Base-by-base conservation (phyloP, 176 grass and related monocot genomes). In the Carex parvula region DNA sequence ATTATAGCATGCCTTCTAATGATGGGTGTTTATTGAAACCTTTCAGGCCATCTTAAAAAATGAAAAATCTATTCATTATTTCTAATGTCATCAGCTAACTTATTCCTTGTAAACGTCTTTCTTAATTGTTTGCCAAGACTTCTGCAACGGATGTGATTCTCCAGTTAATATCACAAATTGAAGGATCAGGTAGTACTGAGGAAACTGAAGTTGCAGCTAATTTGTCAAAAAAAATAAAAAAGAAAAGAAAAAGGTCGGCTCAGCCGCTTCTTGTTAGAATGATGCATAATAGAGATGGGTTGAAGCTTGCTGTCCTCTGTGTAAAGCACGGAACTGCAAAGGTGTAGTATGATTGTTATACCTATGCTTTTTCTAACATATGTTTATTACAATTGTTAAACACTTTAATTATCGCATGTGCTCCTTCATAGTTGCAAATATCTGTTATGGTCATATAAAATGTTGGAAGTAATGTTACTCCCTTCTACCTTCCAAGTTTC, bases 181-280 rank as follows among this genome's bases (percentile, higher is more conserved):
- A 91, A 93, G 91, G 91, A 75, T 86, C 91, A 88, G 70, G 87
- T 30, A 73, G 79, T 61, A 70, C 81, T 24, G 92, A 93, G 83
- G 89, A 81, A 75, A 90, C 85, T 71, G 87, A 90, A 83, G 79
- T 78, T 79, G 70, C 54, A 39, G 35, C 77, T 22, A 84, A 88
- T 53, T 69, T 95, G 35, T 85, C 89, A 78, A 95, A 89, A 20
- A 91, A 95, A 90, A 86, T 66, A 26, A 94, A 93, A 91, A 86
- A 70, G 79, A 95, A 95, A 86, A 98, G 92, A 60, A 98, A 91
- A 88, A 90, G 71, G 67, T 71, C 84, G 80, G 75, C 88, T 68
- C 89, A 92, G 67, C 95, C 95, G 64, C 89, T 98, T 90, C 88
- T 95, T 26, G 71, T 92, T 84, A 87, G 86, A 75, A 98, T 98